Evolutionary conservation across 192 early-diverging fungal genomes (phyloP).

Genomic region (Podila minutissima): DNA sequence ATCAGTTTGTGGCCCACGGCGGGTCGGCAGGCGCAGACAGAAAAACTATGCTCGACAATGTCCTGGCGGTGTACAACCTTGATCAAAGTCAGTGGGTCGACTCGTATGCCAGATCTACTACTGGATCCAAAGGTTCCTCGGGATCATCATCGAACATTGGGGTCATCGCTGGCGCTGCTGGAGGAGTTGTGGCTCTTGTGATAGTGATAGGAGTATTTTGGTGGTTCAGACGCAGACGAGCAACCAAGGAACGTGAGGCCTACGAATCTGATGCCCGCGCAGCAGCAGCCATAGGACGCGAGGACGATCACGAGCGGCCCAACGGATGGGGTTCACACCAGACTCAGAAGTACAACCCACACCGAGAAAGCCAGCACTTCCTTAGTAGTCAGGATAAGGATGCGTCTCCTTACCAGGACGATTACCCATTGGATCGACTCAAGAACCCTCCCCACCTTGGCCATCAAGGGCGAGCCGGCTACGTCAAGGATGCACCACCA

Average conservation of each 20-base stretch:
- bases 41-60: conserved; percentile 31
- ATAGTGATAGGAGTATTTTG: background rate
- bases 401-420: no score
- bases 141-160: background rate
- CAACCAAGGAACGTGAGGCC: background rate
- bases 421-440: no score
- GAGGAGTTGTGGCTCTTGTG: conserved; percentile 6
- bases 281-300: conserved; percentile 12
- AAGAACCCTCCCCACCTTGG: no score
- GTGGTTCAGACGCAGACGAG: conserved; percentile 1
- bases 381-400: no score
- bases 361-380: no score
- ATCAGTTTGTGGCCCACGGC: conserved; percentile 37
- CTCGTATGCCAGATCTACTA: conserved; percentile 4
- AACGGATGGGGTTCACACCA: no score
- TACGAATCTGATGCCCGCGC: conserved; percentile 6
- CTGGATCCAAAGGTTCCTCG: background rate
- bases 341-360: no score
- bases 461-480: no score
- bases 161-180: conserved; percentile 15
- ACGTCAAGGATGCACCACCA: no score
- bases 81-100: conserved; percentile 30
- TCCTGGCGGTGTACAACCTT: conserved; percentile 27
- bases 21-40: conserved; percentile 16
- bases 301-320: no score